Evolutionary conservation across 1,139 yeast genomes (phyloP).

Genomic region (Pichia sp.): DNA sequence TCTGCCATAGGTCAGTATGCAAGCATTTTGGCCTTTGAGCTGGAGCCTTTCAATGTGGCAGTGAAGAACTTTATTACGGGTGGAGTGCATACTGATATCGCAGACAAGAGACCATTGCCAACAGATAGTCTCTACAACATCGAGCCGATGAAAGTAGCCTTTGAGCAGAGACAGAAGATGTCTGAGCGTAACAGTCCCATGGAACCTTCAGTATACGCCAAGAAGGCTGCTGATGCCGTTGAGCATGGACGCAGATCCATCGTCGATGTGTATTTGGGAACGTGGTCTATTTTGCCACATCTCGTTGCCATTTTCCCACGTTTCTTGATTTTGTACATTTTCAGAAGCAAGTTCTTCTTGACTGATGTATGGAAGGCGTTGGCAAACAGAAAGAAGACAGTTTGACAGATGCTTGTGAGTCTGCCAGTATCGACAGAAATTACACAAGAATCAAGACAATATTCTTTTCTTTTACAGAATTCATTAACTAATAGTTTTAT

Average conservation of each 20-base stretch:
- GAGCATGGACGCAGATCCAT: slow-evolving; percentile 35
- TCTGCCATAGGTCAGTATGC: slow-evolving; percentile 78
- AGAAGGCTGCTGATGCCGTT: slow-evolving; percentile 49
- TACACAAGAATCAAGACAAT: no score
- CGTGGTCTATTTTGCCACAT: slow-evolving; percentile 41
- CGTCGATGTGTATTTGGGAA: slow-evolving; percentile 55
- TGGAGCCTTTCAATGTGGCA: slow-evolving; percentile 69
- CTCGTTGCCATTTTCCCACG: slow-evolving; percentile 44
- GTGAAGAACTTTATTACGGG: slow-evolving; percentile 71
- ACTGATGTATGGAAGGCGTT: slow-evolving; percentile 32
- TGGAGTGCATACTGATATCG: slow-evolving; percentile 61
- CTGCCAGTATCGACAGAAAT: no score
- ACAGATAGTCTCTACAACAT: slow-evolving; percentile 50
- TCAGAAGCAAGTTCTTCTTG: slow-evolving; percentile 50
- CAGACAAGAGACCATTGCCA: slow-evolving; percentile 56
- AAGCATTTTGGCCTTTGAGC: slow-evolving; percentile 56
- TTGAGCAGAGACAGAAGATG: slow-evolving; percentile 55
- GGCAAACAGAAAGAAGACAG: slow-evolving; percentile 17
- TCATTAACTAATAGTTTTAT: not conserved
- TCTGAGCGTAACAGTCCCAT: slow-evolving; percentile 59
- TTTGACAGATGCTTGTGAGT: no score
- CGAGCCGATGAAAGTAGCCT: slow-evolving; percentile 47
- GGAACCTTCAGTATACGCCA: slow-evolving; percentile 54
- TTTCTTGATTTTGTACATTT: slow-evolving; percentile 42
- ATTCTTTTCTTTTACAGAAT: no score